These are phyloP conservation scores for Pneumocystis carinii DNA, from an alignment of 1,139 yeast genomes.

Conservation along the genomic window DNA sequence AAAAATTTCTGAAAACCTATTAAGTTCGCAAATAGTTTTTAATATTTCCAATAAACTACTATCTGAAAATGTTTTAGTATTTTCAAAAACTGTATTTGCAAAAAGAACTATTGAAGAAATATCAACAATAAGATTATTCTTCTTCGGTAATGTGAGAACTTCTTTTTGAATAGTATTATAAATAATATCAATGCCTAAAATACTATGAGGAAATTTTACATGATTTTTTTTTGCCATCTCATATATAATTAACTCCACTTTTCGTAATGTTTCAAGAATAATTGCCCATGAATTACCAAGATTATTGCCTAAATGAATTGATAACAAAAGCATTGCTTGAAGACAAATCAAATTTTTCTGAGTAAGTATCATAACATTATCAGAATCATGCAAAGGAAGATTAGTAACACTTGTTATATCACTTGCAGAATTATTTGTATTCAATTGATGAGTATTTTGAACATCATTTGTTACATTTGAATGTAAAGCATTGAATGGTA, in stretches of 20 bases:
- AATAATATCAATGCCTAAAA: conserved; percentile 1
- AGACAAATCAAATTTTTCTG: conserved; percentile 60
- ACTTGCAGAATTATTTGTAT: background rate
- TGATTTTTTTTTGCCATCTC: conserved; percentile 32
- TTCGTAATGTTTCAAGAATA: conserved; percentile 51
- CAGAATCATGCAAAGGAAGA: conserved; percentile 10
- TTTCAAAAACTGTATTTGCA: background rate
- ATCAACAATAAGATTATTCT: background rate
- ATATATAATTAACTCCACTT: conserved; percentile 47
- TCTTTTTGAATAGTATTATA: conserved; percentile 23
- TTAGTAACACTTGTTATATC: conserved; percentile 15
- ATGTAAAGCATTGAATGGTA: conserved; percentile 6
- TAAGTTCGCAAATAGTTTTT: background rate
- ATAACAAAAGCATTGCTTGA: conserved; percentile 61
- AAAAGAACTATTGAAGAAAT: background rate
- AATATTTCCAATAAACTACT: background rate
- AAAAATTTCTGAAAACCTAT: background rate
- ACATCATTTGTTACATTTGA: conserved; percentile 4
- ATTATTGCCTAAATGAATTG: conserved; percentile 62
- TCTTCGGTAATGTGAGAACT: conserved; percentile 12
- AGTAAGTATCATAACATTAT: conserved; percentile 25
- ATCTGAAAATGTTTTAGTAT: conserved; percentile 10
- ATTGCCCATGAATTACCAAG: conserved; percentile 55
- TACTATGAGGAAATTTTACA: background rate
- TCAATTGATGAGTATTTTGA: background rate